Conservation (phyloP, 108 stramenopile genomes). For the Asterionellopsis glacialis region DNA sequence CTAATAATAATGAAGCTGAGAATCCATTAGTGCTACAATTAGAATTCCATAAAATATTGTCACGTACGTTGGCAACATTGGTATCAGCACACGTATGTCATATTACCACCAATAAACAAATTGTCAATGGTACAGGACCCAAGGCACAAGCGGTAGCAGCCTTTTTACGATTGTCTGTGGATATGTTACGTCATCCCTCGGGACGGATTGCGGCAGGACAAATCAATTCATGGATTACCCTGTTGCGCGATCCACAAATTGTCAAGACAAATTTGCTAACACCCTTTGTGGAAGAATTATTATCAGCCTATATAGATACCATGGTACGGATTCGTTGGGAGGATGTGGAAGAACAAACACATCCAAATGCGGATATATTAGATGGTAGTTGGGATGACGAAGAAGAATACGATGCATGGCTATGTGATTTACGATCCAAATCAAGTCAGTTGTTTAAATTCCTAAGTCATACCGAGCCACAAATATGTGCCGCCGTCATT, state of each 20-base stretch:
- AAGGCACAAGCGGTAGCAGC: slow-evolving; percentile 41
- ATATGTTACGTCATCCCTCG: slow-evolving; percentile 77
- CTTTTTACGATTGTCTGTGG: slow-evolving; percentile 59
- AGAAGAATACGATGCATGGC: slow-evolving; percentile 75
- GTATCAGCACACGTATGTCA: slow-evolving; percentile 67
- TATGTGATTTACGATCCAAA: slow-evolving; percentile 68
- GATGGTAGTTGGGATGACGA: slow-evolving; percentile 82
- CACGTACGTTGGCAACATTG: slow-evolving; percentile 58
- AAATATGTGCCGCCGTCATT: slow-evolving; percentile 46
- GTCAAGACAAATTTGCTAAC: slow-evolving; percentile 40
- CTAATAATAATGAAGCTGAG: slow-evolving; percentile 22
- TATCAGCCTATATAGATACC: slow-evolving; percentile 59
- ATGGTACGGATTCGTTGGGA: slow-evolving; percentile 75
- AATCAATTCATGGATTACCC: slow-evolving; percentile 63
- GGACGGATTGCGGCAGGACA: slow-evolving; percentile 69
- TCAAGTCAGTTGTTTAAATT: slow-evolving; percentile 67
- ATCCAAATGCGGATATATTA: slow-evolving; percentile 52
- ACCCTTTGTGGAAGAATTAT: slow-evolving; percentile 52
- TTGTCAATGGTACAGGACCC: slow-evolving; percentile 30
- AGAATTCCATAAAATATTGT: slow-evolving; percentile 63
- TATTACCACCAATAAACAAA: slow-evolving; percentile 64
- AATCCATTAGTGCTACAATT: slow-evolving; percentile 54
- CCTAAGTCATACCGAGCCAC: slow-evolving; percentile 56
- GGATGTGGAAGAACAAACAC: slow-evolving; percentile 69
- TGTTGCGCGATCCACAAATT: slow-evolving; percentile 80